Conservation (phyloP, 768 basidiomycete genomes). For the Termitomyces sp. region DNA sequence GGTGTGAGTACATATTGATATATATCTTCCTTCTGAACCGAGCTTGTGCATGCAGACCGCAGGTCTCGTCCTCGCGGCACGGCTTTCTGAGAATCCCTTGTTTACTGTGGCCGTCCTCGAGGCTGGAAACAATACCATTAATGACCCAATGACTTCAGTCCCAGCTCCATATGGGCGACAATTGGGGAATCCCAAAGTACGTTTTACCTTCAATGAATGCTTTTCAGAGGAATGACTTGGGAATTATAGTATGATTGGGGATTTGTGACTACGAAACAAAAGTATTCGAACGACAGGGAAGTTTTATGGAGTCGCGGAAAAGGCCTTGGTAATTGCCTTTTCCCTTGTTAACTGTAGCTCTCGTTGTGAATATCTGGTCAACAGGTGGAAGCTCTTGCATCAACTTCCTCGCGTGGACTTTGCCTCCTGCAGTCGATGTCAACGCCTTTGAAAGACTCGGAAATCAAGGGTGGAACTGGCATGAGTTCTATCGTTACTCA, state of each 20-base stretch:
- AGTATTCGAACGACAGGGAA: constrained; percentile 23
- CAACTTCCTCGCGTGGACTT: constrained; percentile 39
- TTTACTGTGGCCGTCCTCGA: too few relatives aligned
- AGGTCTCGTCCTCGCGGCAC: constrained; percentile 42
- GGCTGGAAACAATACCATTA: too few relatives aligned
- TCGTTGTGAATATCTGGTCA: neutral
- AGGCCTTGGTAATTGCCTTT: constrained; percentile 26
- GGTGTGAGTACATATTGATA: constrained; percentile 18
- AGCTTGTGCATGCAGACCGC: constrained; percentile 20
- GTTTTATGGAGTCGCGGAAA: constrained; percentile 30
- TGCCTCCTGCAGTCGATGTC: constrained; percentile 29
- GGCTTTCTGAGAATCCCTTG: constrained; percentile 40
- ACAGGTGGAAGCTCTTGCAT: constrained; percentile 44
- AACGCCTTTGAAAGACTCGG: constrained; percentile 46
- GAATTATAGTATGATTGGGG: constrained; percentile 35
- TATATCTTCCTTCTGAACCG: neutral
- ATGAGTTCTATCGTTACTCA: constrained; percentile 36
- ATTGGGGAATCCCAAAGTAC: constrained; percentile 28
- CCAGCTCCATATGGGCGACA: constrained; percentile 30
- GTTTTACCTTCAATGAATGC: neutral
- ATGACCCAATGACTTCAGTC: constrained; percentile 29
- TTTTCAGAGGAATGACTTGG: neutral
- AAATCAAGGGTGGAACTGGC: constrained; percentile 57
- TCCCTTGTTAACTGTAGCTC: neutral
- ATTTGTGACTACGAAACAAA: constrained; percentile 30